Base-by-base conservation (phyloP, 495 filamentous ascomycete species). In the Penicillium lagena region DNA sequence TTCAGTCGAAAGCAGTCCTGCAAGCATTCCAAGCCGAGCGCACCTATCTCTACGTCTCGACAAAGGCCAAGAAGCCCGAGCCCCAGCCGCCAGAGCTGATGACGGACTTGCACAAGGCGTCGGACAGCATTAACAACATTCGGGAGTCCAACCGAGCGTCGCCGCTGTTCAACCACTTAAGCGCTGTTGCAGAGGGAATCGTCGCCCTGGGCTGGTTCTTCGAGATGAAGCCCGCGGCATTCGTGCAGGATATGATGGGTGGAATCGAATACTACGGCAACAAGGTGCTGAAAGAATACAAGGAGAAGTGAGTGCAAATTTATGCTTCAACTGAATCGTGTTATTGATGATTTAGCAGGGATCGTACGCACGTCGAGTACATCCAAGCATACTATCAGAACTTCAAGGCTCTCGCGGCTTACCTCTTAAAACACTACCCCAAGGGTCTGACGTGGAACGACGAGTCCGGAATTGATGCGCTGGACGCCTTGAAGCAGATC, bases 201-300 rank as follows among this genome's bases (percentile, higher is more conserved):
- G 79, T 81, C 47, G 82, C 86, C 7, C 70, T 97, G 34, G 82
- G 82, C 13, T 98, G 93, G 93, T 82, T 96, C 42, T 76, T 89
- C 14, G 83, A 90, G 36, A 65, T 67, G 27, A 90, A 88, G 59
- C 93, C 93, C 1, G 81, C 76, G 49, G 87, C 89, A 42, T 88
- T 87, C 50, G 82, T 96, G 32, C 75, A 75, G 28, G 91, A 95
- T 38, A 81, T 82, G 38, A 67, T 93, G 7, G 80, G 79, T 17
- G 81, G 87, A 39, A 86, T 90, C 27, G 78, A 96, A 62, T 94
- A 88, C 68, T 96, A 82, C 49, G 94, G 93, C 2, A 96, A 98
- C 70, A 79, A 87, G 45, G 85, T 98, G 32, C 63, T 96, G 47
- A 90, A 84, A 57, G 83, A 89, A 47, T 81, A 87, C 65, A 96